Evolutionary conservation across 2,329 filamentous ascomycete genomes (phyloP).

Genomic region (Penicillium sclerotigenum): DNA sequence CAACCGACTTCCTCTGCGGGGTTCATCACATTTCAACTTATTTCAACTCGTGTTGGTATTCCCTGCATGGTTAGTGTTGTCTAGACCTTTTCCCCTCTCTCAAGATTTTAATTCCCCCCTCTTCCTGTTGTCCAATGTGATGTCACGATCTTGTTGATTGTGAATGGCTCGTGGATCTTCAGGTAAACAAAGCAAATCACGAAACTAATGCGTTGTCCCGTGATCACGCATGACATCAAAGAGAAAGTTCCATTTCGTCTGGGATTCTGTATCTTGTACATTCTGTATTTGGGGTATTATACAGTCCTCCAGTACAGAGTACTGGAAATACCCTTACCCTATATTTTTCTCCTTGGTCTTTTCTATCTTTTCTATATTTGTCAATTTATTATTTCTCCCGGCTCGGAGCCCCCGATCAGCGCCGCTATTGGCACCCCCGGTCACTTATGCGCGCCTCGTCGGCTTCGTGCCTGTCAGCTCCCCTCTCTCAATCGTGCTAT

Average conservation of each 20-base stretch:
- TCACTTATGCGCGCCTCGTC: slow-evolving; percentile 13
- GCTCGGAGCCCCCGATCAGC: slow-evolving; percentile 20
- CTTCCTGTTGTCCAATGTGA: slow-evolving; percentile 9
- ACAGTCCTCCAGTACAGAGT: slow-evolving; percentile 10
- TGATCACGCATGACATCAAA: slow-evolving; percentile 25
- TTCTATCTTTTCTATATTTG: slow-evolving; percentile 13
- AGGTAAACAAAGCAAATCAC: slow-evolving; percentile 24
- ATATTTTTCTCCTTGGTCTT: neutral
- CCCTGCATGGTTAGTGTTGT: slow-evolving; percentile 1
- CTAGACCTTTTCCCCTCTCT: slow-evolving; percentile 11
- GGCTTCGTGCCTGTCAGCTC: slow-evolving; percentile 23
- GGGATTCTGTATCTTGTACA: too few relatives aligned
- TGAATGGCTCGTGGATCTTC: slow-evolving; percentile 5
- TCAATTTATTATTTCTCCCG: slow-evolving; percentile 14
- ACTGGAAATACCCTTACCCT: slow-evolving; percentile 21
- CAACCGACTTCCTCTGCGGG: slow-evolving; percentile 23
- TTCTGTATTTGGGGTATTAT: too few relatives aligned
- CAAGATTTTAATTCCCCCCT: neutral
- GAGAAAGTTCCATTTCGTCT: too few relatives aligned
- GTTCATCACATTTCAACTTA: slow-evolving; percentile 24
- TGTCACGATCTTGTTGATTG: slow-evolving; percentile 15
- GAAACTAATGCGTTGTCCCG: slow-evolving; percentile 26
- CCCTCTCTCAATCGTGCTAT: slow-evolving; percentile 1
- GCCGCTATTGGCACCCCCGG: slow-evolving; percentile 23
- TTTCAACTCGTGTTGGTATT: slow-evolving; percentile 1